Evolutionary conservation across 257 asterid genomes (phyloP).

Genomic region (Phtheirospermum japonicum): DNA sequence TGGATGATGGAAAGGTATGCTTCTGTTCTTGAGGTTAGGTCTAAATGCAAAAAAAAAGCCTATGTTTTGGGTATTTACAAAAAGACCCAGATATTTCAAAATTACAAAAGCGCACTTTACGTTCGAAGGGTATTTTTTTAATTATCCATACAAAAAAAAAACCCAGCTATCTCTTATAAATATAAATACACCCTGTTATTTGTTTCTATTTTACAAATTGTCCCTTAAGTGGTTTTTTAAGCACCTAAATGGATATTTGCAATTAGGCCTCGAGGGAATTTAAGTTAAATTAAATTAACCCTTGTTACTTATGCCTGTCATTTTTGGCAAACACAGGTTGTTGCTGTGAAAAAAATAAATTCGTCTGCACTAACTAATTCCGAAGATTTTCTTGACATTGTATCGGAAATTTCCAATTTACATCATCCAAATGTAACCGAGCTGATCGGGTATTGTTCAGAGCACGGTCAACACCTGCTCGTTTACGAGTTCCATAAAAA

Average conservation of each 20-base stretch:
- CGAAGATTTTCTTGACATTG: conserved; percentile 71
- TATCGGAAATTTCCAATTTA: conserved; percentile 65
- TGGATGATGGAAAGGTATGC: conserved; percentile 75
- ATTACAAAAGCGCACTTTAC: too few species aligned
- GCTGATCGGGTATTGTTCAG: conserved; percentile 87
- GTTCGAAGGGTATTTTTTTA: too few species aligned
- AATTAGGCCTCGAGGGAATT: too few species aligned
- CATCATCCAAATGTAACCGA: conserved; percentile 85
- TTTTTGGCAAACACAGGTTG: conserved; percentile 45
- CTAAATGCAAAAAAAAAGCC: too few species aligned
- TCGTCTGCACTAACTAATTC: conserved; percentile 57
- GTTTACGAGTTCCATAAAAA: conserved; percentile 79
- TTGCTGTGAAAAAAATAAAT: conserved; percentile 91
- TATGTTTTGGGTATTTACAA: background rate
- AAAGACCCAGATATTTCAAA: too few species aligned
- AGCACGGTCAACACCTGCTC: conserved; percentile 80
- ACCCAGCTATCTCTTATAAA: too few species aligned
- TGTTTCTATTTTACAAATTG: too few species aligned
- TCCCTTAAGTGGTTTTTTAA: too few species aligned
- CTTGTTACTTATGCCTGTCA: background rate
- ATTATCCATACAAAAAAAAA: too few species aligned
- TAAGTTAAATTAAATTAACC: background rate
- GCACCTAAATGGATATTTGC: too few species aligned
- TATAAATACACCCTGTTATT: too few species aligned
- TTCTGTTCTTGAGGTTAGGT: background rate